phyloP scores from a whole-genome alignment of 2,329 filamentous ascomycete species.

The Cercospora nicotianae region DNA sequence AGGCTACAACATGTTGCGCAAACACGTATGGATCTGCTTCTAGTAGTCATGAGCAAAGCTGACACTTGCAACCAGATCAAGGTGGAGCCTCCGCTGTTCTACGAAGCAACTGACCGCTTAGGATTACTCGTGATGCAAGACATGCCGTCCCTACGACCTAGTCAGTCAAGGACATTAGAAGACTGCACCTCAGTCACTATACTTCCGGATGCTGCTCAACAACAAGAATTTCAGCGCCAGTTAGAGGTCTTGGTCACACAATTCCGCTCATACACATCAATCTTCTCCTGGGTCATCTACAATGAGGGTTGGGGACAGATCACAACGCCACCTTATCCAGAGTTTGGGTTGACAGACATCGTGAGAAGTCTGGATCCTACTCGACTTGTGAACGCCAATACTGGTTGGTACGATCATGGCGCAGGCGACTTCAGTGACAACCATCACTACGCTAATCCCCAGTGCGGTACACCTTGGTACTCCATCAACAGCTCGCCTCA shows the following conservation, averaged over 20 bases:
- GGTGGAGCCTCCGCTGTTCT: constrained; percentile 66
- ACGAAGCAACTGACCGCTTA: constrained; percentile 65
- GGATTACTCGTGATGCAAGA: constrained; percentile 69
- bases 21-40: constrained; percentile 50
- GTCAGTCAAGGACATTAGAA: constrained; percentile 37
- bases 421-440: constrained; percentile 69
- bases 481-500: constrained; percentile 58
- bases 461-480: constrained; percentile 70
- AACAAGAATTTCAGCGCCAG: constrained; percentile 65
- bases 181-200: constrained; percentile 33
- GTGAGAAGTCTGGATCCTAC: constrained; percentile 62
- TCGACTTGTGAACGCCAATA: constrained; percentile 62
- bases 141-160: constrained; percentile 62
- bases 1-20: constrained; percentile 70
- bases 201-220: constrained; percentile 50
- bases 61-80: constrained; percentile 52
- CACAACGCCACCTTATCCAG: constrained; percentile 49
- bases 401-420: constrained; percentile 68
- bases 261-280: constrained; percentile 64
- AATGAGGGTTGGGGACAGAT: constrained; percentile 72
- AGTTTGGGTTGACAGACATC: constrained; percentile 56
- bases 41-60: background rate
- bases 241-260: constrained; percentile 62
- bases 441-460: constrained; percentile 69
- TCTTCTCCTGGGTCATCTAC: constrained; percentile 68